These are phyloP conservation scores for Zalerion maritima DNA, from an alignment of 495 filamentous ascomycete species.

Conservation along the genomic window DNA sequence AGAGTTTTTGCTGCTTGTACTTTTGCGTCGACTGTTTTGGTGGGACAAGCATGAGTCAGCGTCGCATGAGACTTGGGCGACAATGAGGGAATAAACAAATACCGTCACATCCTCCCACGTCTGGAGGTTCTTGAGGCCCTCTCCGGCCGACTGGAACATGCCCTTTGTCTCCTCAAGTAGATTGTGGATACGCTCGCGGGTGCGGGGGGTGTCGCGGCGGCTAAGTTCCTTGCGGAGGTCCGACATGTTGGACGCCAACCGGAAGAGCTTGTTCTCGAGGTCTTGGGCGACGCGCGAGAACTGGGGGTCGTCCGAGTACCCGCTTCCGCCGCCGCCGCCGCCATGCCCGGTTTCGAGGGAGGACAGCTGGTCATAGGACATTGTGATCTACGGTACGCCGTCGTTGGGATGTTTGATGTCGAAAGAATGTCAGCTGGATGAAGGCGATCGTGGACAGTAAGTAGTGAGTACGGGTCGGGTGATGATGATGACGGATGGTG, in stretches of 20 bases:
- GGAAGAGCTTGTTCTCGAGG: conserved; percentile 74
- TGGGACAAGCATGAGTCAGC: conserved; percentile 9
- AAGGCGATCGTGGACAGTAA: no score
- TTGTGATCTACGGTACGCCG: conserved; percentile 22
- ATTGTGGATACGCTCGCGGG: conserved; percentile 77
- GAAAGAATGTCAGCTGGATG: no score
- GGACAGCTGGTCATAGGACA: conserved; percentile 85
- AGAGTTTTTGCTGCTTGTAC: conserved; percentile 89
- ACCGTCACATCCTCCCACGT: conserved; percentile 88
- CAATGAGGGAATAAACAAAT: conserved; percentile 19
- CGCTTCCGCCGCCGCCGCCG: conserved; percentile 27
- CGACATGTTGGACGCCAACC: conserved; percentile 72
- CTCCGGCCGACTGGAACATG: conserved; percentile 84
- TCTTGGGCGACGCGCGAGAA: conserved; percentile 69
- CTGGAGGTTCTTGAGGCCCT: conserved; percentile 82
- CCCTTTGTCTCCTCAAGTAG: conserved; percentile 70
- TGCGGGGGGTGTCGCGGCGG: conserved; percentile 75
- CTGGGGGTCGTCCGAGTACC: conserved; percentile 87
- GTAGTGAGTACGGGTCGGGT: no score
- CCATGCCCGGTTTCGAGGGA: conserved; percentile 54
- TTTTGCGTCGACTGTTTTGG: conserved; percentile 62
- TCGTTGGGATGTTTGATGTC: conserved; percentile 5
- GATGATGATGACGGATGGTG: conserved; percentile 1
- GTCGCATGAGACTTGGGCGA: background rate
- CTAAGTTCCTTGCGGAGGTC: conserved; percentile 73